A percentile compares a stretch with the other conserved stretches of the same genome.
Conservation (phyloP, 225 moss, liverwort and hornwort species). For the Ulota crispa region DNA sequence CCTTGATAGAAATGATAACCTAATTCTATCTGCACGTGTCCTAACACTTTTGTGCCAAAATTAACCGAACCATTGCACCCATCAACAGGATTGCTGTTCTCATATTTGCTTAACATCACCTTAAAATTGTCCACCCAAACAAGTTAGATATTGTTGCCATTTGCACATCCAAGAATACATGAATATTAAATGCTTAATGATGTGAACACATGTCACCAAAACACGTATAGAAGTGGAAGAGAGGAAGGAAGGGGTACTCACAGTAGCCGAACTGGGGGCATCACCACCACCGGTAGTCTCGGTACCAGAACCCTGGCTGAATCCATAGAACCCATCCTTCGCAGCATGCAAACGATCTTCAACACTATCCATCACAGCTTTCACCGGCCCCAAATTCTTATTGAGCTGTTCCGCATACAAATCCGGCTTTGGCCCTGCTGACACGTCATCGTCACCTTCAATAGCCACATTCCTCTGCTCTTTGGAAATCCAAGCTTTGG, state of each 20-base stretch:
- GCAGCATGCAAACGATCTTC: not conserved
- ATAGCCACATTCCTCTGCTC: not conserved
- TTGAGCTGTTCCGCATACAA: not conserved
- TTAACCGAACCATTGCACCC: too few species aligned
- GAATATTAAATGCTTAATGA: too few species aligned
- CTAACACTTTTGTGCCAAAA: too few species aligned
- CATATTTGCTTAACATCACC: too few species aligned
- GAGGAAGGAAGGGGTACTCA: not conserved
- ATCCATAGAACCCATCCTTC: not conserved
- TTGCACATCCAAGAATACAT: too few species aligned
- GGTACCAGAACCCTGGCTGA: not conserved
- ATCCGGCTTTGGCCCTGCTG: not conserved
- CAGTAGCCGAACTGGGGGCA: not conserved
- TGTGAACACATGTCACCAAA: too few species aligned
- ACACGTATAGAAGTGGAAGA: too few species aligned
- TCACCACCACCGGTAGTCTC: not conserved
- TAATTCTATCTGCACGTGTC: too few species aligned
- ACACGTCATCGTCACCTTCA: not conserved
- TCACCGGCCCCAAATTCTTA: constrained; percentile 9
- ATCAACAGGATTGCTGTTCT: too few species aligned
- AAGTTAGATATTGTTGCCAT: too few species aligned
- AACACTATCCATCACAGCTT: not conserved
- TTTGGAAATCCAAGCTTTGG: constrained; percentile 24
- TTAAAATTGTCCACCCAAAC: too few species aligned
- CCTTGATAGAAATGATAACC: too few species aligned